phyloP scores from a whole-genome alignment of 2,329 filamentous ascomycete species.

The Alternaria rosae region DNA sequence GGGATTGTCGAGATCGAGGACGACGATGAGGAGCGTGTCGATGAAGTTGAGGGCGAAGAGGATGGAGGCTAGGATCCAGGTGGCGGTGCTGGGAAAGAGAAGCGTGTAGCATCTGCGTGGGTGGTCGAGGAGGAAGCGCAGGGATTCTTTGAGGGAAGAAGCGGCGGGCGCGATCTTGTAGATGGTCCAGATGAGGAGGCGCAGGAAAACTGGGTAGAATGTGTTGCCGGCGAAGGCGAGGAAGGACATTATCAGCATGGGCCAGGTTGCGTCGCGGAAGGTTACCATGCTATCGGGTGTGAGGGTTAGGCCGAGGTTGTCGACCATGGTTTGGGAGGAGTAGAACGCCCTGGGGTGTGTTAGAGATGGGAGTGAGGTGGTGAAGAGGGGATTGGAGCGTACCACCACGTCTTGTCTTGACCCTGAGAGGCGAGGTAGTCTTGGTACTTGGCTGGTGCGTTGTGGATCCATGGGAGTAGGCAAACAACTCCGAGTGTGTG shows the following conservation, averaged over 20 bases:
- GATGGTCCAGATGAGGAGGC: slow-evolving; percentile 86
- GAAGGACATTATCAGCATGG: slow-evolving; percentile 79
- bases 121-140: slow-evolving; percentile 90
- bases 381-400: slow-evolving; percentile 24
- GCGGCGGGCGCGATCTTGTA: slow-evolving; percentile 70
- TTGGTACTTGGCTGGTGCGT: slow-evolving; percentile 50
- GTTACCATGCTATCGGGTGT: slow-evolving; percentile 94
- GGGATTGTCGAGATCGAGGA: slow-evolving; percentile 81
- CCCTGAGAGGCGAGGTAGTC: slow-evolving; percentile 55
- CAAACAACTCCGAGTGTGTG: slow-evolving; percentile 77
- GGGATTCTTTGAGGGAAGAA: slow-evolving; percentile 83
- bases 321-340: slow-evolving; percentile 86
- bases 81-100: slow-evolving; percentile 86
- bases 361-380: slow-evolving; percentile 64
- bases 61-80: slow-evolving; percentile 94
- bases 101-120: slow-evolving; percentile 95
- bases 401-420: slow-evolving; percentile 60
- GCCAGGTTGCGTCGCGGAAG: slow-evolving; percentile 78
- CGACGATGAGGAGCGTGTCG: slow-evolving; percentile 88
- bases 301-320: slow-evolving; percentile 89
- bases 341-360: slow-evolving; percentile 79
- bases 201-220: slow-evolving; percentile 93
- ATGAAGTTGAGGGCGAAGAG: slow-evolving; percentile 81
- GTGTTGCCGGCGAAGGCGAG: slow-evolving; percentile 95
- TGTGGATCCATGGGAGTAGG: slow-evolving; percentile 79